Base-by-base conservation (phyloP, 495 filamentous ascomycete species). In the Staphylotrichum tortipilum region DNA sequence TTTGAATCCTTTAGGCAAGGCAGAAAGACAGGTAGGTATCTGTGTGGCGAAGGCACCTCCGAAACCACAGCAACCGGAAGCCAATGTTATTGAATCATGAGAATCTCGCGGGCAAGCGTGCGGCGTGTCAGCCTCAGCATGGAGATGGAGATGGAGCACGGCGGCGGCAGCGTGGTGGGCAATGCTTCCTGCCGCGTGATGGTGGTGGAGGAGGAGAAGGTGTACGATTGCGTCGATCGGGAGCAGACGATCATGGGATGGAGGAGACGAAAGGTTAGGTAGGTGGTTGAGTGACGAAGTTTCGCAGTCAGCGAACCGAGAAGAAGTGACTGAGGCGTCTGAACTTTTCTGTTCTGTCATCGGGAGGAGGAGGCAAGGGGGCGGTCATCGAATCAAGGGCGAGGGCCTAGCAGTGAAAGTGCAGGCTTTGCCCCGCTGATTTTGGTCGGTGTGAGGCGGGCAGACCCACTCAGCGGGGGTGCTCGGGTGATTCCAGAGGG, bases 81-180 rank as follows among this genome's bases (percentile, higher is more conserved):
- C 37, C 38, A n/a, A 22, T 74, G 69, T 73, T 76, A 76, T 76
- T 69, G 74, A 68, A 72, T 64, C 73, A 75, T 75, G 48, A 41
- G 31, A 23, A 43, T 31, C n/a, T 21, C 35, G 30, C 22, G 10
- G 15, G 36, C 23, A 31, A 36, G 19, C 3, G 26, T 35, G 47
- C n/a, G 29, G 37, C 37, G 28, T 12, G 47, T 14, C 7, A 24
- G 17, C 47, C n/a, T n/a, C n/a, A n/a, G n/a, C n/a, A n/a, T n/a
- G n/a, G n/a, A n/a, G n/a, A n/a, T n/a, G n/a, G n/a, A n/a, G n/a
- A 42, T 42, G 19, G 47, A 26, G n/a, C 24, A 15, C 15, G 35
- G 8, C n/a, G n/a, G n/a, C n/a, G n/a, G n/a, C n/a, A n/a, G n/a
- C n/a, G n/a, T n/a, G 0, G 3, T 30, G 9, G 24, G 41, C 41